phyloP scores from a whole-genome alignment of 441 rosid genomes.

The Biscutella laevigata region DNA sequence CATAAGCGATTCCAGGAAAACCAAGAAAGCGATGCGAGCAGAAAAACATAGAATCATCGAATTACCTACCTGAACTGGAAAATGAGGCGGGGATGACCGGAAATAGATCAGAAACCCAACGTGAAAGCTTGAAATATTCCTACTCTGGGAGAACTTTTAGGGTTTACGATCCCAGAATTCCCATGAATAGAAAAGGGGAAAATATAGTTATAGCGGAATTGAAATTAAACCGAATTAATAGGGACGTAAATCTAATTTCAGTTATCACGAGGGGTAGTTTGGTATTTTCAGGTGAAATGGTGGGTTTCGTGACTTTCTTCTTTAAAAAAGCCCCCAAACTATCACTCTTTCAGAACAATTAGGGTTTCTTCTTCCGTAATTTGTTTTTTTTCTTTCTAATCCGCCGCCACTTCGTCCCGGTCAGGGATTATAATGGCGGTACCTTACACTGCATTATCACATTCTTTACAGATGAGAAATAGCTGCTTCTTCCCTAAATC shows the following conservation, averaged over 20 bases:
- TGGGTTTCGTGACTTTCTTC: too few species aligned
- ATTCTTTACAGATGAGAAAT: slow-evolving; percentile 15
- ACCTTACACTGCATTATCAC: slow-evolving; percentile 23
- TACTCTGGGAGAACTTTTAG: not conserved
- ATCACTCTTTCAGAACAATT: too few species aligned
- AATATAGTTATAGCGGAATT: not conserved
- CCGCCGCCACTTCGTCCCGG: slow-evolving; percentile 15
- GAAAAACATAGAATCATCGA: not conserved
- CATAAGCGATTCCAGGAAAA: not conserved
- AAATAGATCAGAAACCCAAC: not conserved
- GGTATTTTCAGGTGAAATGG: too few species aligned
- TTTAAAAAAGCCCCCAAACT: too few species aligned
- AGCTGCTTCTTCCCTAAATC: slow-evolving; percentile 14
- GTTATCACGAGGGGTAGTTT: too few species aligned
- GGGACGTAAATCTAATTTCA: not conserved
- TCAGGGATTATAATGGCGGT: slow-evolving; percentile 26
- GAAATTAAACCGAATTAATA: not conserved
- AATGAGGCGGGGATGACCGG: not conserved
- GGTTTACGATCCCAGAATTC: slow-evolving; percentile 2
- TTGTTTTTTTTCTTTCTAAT: not conserved
- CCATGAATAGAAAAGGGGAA: not conserved
- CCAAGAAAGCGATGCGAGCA: not conserved
- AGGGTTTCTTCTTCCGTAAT: slow-evolving; percentile 11
- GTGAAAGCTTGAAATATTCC: not conserved
- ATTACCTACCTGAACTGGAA: not conserved